These are phyloP conservation scores for Leccinum pachyderme DNA, from an alignment of 1,284 basidiomycete genomes.

Conservation along the genomic window DNA sequence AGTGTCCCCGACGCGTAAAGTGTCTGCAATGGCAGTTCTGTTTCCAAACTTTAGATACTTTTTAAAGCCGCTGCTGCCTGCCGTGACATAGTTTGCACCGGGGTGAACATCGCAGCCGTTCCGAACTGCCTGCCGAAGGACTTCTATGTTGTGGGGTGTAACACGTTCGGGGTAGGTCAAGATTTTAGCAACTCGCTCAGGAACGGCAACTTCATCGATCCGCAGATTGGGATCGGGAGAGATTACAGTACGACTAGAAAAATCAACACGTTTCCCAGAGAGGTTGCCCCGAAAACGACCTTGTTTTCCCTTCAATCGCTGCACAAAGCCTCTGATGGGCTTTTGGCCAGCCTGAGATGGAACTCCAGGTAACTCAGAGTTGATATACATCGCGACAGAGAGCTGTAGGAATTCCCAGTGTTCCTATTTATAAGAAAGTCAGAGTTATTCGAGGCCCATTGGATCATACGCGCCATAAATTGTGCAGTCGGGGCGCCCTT, in stretches of 20 bases:
- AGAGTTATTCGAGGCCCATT: constrained; percentile 1
- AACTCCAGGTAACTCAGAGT: constrained; percentile 95
- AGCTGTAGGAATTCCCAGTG: constrained; percentile 98
- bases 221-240: constrained; percentile 97
- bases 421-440: constrained; percentile 55
- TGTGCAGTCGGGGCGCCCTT: constrained; percentile 88
- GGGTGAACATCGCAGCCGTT: constrained; percentile 94
- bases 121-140: constrained; percentile 74
- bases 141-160: constrained; percentile 87
- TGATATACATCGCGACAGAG: constrained; percentile 97
- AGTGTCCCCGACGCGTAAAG: constrained; percentile 79
- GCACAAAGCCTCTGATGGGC: constrained; percentile 95
- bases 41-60: constrained; percentile 86
- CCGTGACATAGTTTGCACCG: constrained; percentile 92
- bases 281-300: constrained; percentile 98
- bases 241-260: constrained; percentile 98
- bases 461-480: constrained; percentile 67
- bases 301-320: constrained; percentile 98
- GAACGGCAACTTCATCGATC: constrained; percentile 98
- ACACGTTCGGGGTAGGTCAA: constrained; percentile 97
- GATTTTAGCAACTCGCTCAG: constrained; percentile 93
- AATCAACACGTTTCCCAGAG: constrained; percentile 99
- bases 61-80: constrained; percentile 77
- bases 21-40: constrained; percentile 71
- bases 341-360: constrained; percentile 83